Evolutionary conservation across 23 red algal species (phyloP).

Genomic region (Porphyridium purpureum): DNA sequence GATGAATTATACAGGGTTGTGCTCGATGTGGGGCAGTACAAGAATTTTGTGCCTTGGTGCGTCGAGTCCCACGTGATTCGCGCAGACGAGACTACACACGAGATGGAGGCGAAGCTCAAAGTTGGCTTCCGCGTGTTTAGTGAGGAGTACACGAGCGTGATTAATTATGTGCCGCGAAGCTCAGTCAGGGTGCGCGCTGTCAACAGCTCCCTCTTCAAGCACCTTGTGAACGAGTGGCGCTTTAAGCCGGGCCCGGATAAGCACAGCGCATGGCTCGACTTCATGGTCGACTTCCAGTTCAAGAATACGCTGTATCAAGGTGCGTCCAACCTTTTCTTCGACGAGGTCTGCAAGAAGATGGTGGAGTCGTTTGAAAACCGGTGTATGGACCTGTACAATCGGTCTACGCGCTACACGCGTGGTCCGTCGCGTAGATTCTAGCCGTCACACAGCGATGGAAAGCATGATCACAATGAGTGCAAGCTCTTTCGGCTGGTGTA

Average conservation of each 20-base stretch:
- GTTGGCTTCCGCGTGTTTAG: constrained; percentile 87
- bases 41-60: constrained; percentile 91
- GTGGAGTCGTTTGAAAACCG: constrained; percentile 79
- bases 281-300: constrained; percentile 87
- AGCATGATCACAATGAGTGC: too few species aligned
- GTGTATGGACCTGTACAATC: constrained; percentile 1
- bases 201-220: constrained; percentile 62
- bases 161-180: constrained; percentile 27
- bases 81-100: constrained; percentile 1
- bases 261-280: constrained; percentile 42
- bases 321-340: constrained; percentile 76
- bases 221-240: constrained; percentile 92
- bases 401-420: too few species aligned
- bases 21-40: constrained; percentile 59
- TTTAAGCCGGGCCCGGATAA: constrained; percentile 30
- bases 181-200: constrained; percentile 43
- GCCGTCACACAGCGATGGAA: too few species aligned
- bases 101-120: constrained; percentile 45
- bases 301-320: constrained; percentile 72
- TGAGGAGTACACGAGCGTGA: constrained; percentile 60
- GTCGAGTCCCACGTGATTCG: constrained; percentile 27
- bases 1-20: constrained; percentile 66
- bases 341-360: constrained; percentile 88
- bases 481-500: too few species aligned
- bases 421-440: too few species aligned